Evolutionary conservation across 495 filamentous ascomycete genomes (phyloP).

Genomic region (Letharia columbiana): DNA sequence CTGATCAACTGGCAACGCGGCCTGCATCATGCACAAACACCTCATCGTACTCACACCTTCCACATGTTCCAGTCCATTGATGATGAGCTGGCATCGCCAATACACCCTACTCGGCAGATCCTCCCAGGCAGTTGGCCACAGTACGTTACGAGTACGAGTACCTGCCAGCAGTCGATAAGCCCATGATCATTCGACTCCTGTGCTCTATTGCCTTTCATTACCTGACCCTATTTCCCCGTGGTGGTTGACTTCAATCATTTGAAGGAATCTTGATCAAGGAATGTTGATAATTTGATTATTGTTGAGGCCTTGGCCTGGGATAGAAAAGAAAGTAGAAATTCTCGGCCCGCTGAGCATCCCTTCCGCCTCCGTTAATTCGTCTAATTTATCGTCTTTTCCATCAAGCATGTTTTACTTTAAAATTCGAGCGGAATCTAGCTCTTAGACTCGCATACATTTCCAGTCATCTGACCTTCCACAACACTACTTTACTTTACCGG

Average conservation of each 20-base stretch:
- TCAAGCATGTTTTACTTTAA: neutral
- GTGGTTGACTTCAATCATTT: too few relatives aligned
- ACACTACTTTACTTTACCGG: neutral
- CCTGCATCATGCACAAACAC: neutral
- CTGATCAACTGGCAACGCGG: neutral
- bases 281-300: neutral
- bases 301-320: too few relatives aligned
- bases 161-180: neutral
- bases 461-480: constrained; percentile 13
- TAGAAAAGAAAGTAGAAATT: neutral
- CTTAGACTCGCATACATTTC: constrained; percentile 15
- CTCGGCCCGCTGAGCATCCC: constrained; percentile 16
- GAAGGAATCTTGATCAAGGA: too few relatives aligned
- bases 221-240: too few relatives aligned
- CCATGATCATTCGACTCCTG: too few relatives aligned
- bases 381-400: neutral
- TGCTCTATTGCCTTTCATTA: too few relatives aligned
- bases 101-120: neutral
- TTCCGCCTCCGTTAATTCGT: constrained; percentile 14
- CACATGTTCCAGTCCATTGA: neutral
- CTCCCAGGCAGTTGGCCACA: neutral
- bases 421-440: constrained; percentile 8
- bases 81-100: constrained; percentile 9
- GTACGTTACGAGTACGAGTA: neutral
- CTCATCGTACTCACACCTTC: neutral